Evolutionary conservation across 2,329 filamentous ascomycete genomes (phyloP).

Genomic region (Orbilia blumenaviensis): DNA sequence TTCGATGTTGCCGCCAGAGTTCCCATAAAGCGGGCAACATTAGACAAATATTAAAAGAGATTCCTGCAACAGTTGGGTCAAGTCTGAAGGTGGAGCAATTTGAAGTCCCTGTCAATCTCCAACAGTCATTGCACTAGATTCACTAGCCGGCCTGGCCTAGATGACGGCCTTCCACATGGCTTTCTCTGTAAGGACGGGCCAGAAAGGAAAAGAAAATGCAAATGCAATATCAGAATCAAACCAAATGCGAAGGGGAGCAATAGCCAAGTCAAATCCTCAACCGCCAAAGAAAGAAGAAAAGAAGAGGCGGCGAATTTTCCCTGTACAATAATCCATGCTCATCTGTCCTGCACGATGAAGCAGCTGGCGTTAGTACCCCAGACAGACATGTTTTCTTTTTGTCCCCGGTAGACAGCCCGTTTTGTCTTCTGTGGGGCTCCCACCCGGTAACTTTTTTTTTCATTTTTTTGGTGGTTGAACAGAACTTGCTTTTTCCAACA

Average conservation of each 20-base stretch:
- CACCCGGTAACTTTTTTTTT: conserved; percentile 42
- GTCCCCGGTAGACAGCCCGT: conserved; percentile 20
- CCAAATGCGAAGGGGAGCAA: neutral
- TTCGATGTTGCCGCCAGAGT: conserved; percentile 20
- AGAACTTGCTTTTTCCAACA: conserved; percentile 5
- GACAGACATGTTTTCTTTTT: conserved; percentile 41
- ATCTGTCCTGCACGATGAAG: conserved; percentile 53
- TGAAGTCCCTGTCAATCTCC: conserved; percentile 31
- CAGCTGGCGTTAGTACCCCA: conserved; percentile 53
- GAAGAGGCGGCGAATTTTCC: conserved; percentile 52
- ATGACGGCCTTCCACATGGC: conserved; percentile 33
- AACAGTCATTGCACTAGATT: conserved; percentile 17
- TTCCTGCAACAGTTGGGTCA: conserved; percentile 20
- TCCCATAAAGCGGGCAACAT: conserved; percentile 18
- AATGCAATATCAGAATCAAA: conserved; percentile 3
- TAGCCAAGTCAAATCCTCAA: neutral
- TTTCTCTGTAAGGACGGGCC: neutral
- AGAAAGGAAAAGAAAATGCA: conserved; percentile 19
- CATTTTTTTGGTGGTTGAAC: conserved; percentile 4
- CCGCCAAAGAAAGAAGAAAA: conserved; percentile 30
- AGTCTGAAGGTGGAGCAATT: conserved; percentile 15
- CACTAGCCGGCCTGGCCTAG: neutral
- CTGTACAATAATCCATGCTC: conserved; percentile 33
- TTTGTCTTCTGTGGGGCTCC: conserved; percentile 42
- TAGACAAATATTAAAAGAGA: conserved; percentile 25